Percentiles rank a stretch among this genome's conserved stretches.
These are phyloP conservation scores for Ustilago curta DNA, from an alignment of 1,284 basidiomycete species.

Conservation along the genomic window DNA sequence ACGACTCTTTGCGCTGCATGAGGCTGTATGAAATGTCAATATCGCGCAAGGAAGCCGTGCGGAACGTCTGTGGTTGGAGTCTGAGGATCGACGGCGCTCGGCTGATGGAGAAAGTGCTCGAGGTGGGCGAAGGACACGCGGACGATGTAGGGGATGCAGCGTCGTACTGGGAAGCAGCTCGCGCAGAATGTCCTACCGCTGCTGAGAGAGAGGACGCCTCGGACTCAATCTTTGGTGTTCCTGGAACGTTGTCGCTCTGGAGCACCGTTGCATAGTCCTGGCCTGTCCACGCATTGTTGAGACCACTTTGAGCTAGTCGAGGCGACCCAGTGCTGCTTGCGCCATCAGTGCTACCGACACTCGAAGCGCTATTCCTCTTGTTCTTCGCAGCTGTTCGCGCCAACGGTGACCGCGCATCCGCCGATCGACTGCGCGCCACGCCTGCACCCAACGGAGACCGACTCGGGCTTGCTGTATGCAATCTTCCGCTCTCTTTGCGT, in stretches of 20 bases:
- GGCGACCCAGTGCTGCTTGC: not conserved
- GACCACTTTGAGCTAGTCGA: not conserved
- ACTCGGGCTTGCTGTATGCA: constrained; percentile 37
- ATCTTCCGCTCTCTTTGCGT: constrained; percentile 27
- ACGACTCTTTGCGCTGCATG: constrained; percentile 29
- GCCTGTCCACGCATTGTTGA: constrained; percentile 14
- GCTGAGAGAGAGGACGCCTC: constrained; percentile 27
- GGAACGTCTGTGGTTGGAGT: constrained; percentile 50
- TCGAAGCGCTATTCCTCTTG: constrained; percentile 33
- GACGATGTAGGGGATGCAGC: constrained; percentile 3
- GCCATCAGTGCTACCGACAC: constrained; percentile 10
- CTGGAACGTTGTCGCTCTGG: constrained; percentile 4
- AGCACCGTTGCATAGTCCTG: too few relatives aligned
- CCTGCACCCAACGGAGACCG: constrained; percentile 14
- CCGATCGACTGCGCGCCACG: constrained; percentile 17
- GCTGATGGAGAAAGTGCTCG: constrained; percentile 32
- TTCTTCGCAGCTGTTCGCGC: constrained; percentile 11
- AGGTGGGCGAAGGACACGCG: constrained; percentile 23
- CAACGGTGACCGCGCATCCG: constrained; percentile 20
- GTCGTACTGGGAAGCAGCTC: constrained; percentile 1
- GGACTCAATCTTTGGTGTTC: constrained; percentile 31
- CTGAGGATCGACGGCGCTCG: constrained; percentile 58
- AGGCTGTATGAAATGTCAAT: constrained; percentile 38
- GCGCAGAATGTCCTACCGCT: not conserved
- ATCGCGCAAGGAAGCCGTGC: constrained; percentile 37